phyloP scores from a whole-genome alignment of 257 asterid species.

The Gentiana dahurica region DNA sequence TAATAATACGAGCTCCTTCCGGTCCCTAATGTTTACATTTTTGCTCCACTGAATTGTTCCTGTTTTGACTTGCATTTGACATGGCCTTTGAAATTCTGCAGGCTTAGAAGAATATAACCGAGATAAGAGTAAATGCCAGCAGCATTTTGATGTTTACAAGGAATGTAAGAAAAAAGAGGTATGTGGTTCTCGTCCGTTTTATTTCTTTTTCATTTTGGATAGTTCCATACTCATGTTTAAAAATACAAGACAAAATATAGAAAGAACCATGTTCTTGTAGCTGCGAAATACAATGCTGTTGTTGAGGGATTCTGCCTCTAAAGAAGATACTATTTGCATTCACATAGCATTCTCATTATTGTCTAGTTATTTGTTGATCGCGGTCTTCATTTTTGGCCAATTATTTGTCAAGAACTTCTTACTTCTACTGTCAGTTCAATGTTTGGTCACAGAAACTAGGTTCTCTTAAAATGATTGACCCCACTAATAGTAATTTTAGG shows the following conservation, averaged over 20 bases:
- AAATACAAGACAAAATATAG: not conserved
- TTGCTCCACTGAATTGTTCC: no score
- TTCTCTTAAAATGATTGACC: no score
- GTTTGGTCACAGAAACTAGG: no score
- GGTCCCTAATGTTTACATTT: not conserved
- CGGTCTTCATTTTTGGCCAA: no score
- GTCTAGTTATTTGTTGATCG: no score
- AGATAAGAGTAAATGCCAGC: conserved; percentile 90
- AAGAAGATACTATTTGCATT: no score
- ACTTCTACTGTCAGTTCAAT: no score
- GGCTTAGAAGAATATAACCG: conserved; percentile 57
- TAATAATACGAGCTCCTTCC: not conserved
- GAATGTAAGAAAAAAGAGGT: conserved; percentile 97
- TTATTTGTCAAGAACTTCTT: no score
- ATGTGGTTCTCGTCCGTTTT: not conserved
- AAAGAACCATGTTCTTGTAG: not conserved
- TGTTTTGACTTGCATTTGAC: not conserved
- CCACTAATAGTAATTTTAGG: no score
- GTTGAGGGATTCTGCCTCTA: no score
- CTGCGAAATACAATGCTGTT: no score
- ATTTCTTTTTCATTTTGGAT: not conserved
- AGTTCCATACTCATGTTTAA: not conserved
- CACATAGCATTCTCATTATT: no score
- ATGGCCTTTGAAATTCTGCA: conserved; percentile 12
- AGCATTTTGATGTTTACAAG: conserved; percentile 83